phyloP scores from a whole-genome alignment of 2,329 filamentous ascomycete genomes.

The Colletotrichum coccodes region DNA sequence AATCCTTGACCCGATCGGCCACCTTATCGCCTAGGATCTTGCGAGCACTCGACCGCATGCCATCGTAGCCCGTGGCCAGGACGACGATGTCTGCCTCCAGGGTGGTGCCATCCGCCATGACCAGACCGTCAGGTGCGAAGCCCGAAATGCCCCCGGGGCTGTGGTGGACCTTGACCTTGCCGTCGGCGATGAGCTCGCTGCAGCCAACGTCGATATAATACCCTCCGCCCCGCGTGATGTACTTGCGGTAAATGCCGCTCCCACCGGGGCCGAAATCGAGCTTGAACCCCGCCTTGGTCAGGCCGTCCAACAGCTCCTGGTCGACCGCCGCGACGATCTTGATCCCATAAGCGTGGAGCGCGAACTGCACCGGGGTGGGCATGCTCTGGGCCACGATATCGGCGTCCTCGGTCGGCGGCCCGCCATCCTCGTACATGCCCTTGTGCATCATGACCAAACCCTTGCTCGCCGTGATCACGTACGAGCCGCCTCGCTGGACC shows the following conservation, averaged over 20 bases:
- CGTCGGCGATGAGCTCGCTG: conserved; percentile 69
- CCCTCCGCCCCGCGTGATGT: conserved; percentile 72
- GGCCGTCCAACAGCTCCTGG: conserved; percentile 49
- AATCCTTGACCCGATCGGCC: conserved; percentile 65
- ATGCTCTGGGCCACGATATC: conserved; percentile 69
- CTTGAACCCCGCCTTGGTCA: conserved; percentile 69
- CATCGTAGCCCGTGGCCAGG: conserved; percentile 73
- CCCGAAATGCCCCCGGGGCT: conserved; percentile 61
- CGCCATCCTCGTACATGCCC: conserved; percentile 59
- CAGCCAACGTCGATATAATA: conserved; percentile 79
- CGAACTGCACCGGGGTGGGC: conserved; percentile 59
- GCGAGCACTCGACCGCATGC: conserved; percentile 73
- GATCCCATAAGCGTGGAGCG: conserved; percentile 66
- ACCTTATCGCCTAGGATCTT: conserved; percentile 70
- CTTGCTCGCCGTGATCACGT: conserved; percentile 67
- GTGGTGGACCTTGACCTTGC: conserved; percentile 71
- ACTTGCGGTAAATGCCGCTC: conserved; percentile 69
- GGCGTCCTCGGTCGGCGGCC: conserved; percentile 72
- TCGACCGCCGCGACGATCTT: conserved; percentile 51
- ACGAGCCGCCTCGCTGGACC: conserved; percentile 74
- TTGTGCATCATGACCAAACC: conserved; percentile 63
- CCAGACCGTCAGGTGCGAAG: conserved; percentile 56
- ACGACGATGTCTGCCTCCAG: conserved; percentile 72
- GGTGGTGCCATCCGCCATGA: conserved; percentile 63
- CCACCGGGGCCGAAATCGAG: conserved; percentile 67